Conservation (phyloP, 2,329 filamentous ascomycete species). For the Hypomyces perniciosus region DNA sequence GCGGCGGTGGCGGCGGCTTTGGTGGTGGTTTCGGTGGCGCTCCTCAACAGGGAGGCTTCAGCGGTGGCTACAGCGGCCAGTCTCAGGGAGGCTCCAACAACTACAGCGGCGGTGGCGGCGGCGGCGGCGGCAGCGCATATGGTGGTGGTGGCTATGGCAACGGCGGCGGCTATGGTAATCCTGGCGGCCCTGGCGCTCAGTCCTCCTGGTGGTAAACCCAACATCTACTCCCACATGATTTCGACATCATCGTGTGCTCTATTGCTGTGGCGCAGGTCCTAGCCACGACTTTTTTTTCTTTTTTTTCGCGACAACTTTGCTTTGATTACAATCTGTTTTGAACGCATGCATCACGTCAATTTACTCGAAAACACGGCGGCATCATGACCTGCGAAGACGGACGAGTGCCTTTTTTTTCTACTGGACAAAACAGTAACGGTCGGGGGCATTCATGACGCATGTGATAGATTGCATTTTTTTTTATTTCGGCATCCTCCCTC, state of each 20-base stretch:
- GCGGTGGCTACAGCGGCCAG: conserved; percentile 22
- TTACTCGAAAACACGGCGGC: conserved; percentile 33
- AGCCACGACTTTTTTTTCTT: conserved; percentile 19
- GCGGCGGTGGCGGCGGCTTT: conserved; percentile 38
- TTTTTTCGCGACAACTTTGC: conserved; percentile 19
- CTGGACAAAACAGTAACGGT: conserved; percentile 32
- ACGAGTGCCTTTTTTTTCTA: conserved; percentile 27
- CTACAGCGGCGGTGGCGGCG: conserved; percentile 33
- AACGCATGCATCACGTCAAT: conserved; percentile 26
- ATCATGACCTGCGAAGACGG: conserved; percentile 35
- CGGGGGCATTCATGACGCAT: conserved; percentile 37
- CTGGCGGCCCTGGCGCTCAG: conserved; percentile 61
- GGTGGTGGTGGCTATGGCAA: conserved; percentile 44
- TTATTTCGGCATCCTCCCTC: conserved; percentile 37
- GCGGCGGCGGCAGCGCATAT: conserved; percentile 39
- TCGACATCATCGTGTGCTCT: conserved; percentile 13
- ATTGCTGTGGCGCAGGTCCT: conserved; percentile 9
- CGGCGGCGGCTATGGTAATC: conserved; percentile 53
- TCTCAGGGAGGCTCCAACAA: conserved; percentile 33
- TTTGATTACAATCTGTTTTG: conserved; percentile 20
- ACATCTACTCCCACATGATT: conserved; percentile 8
- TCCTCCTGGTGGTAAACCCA: conserved; percentile 61
- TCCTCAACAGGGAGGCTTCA: conserved; percentile 28
- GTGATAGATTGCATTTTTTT: conserved; percentile 40
- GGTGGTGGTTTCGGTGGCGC: conserved; percentile 30